Percentiles rank a stretch among this genome's conserved stretches.
These are phyloP conservation scores for Spirogloea muscicola DNA, from an alignment of 139 green algal species.

Conservation along the genomic window DNA sequence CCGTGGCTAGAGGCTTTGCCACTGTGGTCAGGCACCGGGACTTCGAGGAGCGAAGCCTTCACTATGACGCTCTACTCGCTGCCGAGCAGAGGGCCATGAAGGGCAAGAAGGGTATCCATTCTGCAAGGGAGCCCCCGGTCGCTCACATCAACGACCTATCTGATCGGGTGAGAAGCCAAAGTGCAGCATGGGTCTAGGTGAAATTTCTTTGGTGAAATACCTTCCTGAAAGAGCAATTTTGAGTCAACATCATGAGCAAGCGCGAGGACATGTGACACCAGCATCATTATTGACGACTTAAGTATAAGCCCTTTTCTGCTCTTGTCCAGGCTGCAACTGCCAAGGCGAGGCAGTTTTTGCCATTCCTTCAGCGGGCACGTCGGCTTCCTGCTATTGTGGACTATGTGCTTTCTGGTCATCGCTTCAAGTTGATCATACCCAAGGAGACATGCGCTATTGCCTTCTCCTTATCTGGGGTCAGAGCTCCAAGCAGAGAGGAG, in stretches of 20 bases:
- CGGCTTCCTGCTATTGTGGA: conserved; percentile 72
- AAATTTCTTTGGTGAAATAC: no score
- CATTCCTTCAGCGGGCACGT: conserved; percentile 83
- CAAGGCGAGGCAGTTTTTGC: conserved; percentile 84
- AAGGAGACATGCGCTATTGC: conserved; percentile 82
- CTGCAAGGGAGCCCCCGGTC: conserved; percentile 66
- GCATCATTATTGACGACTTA: no score
- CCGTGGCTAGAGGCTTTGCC: conserved; percentile 79
- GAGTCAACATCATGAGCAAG: no score
- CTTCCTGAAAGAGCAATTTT: no score
- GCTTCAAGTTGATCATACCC: conserved; percentile 76
- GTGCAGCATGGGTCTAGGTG: no score
- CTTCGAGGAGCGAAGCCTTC: conserved; percentile 69
- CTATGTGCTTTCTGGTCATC: conserved; percentile 75
- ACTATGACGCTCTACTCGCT: conserved; percentile 85
- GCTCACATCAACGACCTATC: conserved; percentile 83
- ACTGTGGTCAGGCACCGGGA: conserved; percentile 67
- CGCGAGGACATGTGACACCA: no score
- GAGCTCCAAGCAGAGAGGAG: conserved; percentile 67
- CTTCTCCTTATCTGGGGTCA: conserved; percentile 82
- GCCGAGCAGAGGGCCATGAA: conserved; percentile 76
- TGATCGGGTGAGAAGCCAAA: conserved; percentile 15
- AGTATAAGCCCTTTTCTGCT: no score
- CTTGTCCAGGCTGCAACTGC: conserved; percentile 24
- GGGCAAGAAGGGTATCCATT: conserved; percentile 76